phyloP scores from a whole-genome alignment of 805 yeast genomes.

The Zygosaccharomyces lentus region DNA sequence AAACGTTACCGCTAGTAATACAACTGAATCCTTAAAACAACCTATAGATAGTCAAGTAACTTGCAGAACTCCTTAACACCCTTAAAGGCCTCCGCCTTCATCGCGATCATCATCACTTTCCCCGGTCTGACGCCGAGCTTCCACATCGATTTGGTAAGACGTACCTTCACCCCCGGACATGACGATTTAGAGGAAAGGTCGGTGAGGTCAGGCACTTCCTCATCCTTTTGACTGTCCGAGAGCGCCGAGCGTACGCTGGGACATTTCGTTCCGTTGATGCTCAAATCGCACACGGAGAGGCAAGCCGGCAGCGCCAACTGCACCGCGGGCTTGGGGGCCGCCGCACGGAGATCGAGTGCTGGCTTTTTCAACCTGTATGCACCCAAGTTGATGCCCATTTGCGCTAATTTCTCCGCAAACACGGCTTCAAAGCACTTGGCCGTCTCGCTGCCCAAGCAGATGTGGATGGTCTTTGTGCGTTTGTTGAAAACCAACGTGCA shows the following conservation, averaged over 20 bases:
- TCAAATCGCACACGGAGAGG: conserved; percentile 17
- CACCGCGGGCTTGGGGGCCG: conserved; percentile 1
- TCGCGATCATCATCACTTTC: conserved; percentile 19
- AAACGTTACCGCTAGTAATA: background rate
- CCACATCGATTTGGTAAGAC: conserved; percentile 24
- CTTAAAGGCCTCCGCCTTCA: conserved; percentile 20
- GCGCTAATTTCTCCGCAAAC: conserved; percentile 13
- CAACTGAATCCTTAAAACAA: background rate
- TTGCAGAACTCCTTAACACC: conserved; percentile 19
- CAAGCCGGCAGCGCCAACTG: conserved; percentile 23
- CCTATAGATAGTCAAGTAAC: conserved; percentile 16
- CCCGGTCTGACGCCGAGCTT: conserved; percentile 19
- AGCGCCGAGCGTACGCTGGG: conserved; percentile 14
- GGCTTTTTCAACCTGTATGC: conserved; percentile 12
- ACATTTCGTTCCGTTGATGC: conserved; percentile 17
- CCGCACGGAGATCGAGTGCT: conserved; percentile 1
- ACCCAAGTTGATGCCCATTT: conserved; percentile 9
- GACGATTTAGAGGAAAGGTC: conserved; percentile 6
- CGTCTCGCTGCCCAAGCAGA: conserved; percentile 19
- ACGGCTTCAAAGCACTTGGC: conserved; percentile 16
- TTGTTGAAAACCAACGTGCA: conserved; percentile 33
- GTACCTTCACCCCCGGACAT: conserved; percentile 17
- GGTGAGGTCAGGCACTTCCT: conserved; percentile 20
- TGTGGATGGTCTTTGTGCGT: conserved; percentile 23
- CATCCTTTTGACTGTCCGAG: conserved; percentile 12